Evolutionary conservation across 2,329 filamentous ascomycete genomes (phyloP).

Genomic region (Ophiostoma piceae): DNA sequence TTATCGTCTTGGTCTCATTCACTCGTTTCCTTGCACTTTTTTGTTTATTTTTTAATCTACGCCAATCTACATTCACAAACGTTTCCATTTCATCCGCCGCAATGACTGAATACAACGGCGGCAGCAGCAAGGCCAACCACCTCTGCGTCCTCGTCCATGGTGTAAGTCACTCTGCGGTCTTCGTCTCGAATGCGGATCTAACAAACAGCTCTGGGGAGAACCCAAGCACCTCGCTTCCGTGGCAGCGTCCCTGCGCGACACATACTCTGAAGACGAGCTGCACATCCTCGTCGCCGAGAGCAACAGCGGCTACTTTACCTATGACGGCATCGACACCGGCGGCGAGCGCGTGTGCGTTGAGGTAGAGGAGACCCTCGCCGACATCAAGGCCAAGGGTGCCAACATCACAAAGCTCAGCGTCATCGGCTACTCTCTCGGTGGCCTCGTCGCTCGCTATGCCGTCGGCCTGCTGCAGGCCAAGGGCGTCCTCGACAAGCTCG

Average conservation of each 20-base stretch:
- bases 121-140: constrained; percentile 56
- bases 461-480: constrained; percentile 77
- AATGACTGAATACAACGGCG: constrained; percentile 47
- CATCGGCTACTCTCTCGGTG: constrained; percentile 84
- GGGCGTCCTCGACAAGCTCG: constrained; percentile 70
- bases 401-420: constrained; percentile 77
- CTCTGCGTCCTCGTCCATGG: constrained; percentile 74
- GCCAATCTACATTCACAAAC: not conserved
- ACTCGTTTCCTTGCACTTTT: not conserved
- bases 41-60: too few species aligned
- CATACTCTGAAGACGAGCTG: constrained; percentile 57
- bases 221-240: constrained; percentile 66
- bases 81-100: not conserved
- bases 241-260: constrained; percentile 58
- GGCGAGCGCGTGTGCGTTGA: constrained; percentile 63
- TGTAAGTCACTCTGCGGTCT: constrained; percentile 40
- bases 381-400: constrained; percentile 53
- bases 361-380: constrained; percentile 59
- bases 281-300: constrained; percentile 67
- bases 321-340: constrained; percentile 63
- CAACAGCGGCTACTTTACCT: constrained; percentile 68
- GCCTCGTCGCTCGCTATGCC: constrained; percentile 79
- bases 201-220: constrained; percentile 63
- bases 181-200: not conserved
- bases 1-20: not conserved